phyloP scores from a whole-genome alignment of 2,329 filamentous ascomycete genomes.

The Diaporthe sp. region DNA sequence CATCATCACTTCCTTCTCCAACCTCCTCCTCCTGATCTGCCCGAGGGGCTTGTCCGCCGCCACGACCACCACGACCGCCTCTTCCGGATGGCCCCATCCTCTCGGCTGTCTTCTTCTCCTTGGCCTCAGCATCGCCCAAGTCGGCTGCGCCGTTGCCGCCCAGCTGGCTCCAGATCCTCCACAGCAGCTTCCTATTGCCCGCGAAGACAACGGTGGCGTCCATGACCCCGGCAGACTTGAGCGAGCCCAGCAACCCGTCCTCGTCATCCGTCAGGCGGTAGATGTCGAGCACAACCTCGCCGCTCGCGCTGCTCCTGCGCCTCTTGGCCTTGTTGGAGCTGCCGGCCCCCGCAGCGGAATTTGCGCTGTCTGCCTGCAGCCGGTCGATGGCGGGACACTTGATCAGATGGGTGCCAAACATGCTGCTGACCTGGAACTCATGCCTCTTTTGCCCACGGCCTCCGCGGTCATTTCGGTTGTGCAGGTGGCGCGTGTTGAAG shows the following conservation, averaged over 20 bases:
- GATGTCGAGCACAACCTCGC: conserved; percentile 43
- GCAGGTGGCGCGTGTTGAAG: conserved; percentile 45
- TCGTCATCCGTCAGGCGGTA: conserved; percentile 44
- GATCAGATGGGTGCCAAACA: conserved; percentile 44
- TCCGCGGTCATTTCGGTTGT: conserved; percentile 44
- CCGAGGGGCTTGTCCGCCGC: not conserved
- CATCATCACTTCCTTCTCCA: not conserved
- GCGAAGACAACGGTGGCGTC: conserved; percentile 44
- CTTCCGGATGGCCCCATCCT: not conserved
- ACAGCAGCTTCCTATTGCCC: conserved; percentile 43
- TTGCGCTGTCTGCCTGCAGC: conserved; percentile 1
- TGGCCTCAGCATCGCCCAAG: not conserved
- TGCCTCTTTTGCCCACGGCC: conserved; percentile 38
- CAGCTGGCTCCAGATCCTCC: conserved; percentile 35
- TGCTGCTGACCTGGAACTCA: conserved; percentile 43
- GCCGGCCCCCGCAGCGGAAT: not conserved
- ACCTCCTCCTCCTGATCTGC: not conserved
- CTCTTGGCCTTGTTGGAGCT: conserved; percentile 14
- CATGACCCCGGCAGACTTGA: conserved; percentile 33
- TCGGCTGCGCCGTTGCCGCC: conserved; percentile 17
- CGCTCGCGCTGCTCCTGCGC: conserved; percentile 18
- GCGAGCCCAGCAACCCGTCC: conserved; percentile 43
- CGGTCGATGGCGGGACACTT: conserved; percentile 40
- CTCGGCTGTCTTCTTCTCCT: conserved; percentile 7
- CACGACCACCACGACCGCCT: not conserved